A percentile compares a stretch with the other conserved stretches of the same genome.
These are phyloP conservation scores for Clitoria ternatea DNA, from an alignment of 306 rosid species.

Conservation along the genomic window DNA sequence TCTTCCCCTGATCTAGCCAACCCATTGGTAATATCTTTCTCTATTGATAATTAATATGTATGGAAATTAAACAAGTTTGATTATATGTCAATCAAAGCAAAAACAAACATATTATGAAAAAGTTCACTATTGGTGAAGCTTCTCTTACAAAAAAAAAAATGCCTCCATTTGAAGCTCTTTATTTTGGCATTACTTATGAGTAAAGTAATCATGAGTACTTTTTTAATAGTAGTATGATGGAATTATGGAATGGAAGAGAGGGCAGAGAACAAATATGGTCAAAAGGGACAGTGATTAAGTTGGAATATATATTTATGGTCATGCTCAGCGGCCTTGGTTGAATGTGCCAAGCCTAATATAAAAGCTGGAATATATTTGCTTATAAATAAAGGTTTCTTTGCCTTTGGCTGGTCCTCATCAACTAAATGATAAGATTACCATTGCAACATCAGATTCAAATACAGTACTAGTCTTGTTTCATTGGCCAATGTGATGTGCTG, in stretches of 20 bases:
- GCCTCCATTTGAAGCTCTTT: constrained; percentile 31
- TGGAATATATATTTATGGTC: constrained; percentile 29
- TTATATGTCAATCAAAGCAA: constrained; percentile 6
- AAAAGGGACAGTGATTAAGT: constrained; percentile 32
- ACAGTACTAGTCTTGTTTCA: neutral
- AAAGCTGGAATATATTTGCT: constrained; percentile 34
- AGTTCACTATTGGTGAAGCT: constrained; percentile 22
- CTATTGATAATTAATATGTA: no score
- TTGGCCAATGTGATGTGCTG: neutral
- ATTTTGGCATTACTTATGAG: constrained; percentile 24
- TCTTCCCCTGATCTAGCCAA: neutral
- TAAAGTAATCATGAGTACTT: constrained; percentile 26
- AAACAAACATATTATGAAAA: neutral
- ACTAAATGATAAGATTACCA: constrained; percentile 20
- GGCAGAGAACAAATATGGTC: constrained; percentile 22
- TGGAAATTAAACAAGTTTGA: no score
- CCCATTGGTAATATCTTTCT: neutral
- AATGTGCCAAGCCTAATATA: neutral
- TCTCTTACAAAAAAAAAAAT: constrained; percentile 24
- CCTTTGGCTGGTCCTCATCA: constrained; percentile 23
- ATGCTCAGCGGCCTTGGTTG: constrained; percentile 28
- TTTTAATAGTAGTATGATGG: constrained; percentile 28
- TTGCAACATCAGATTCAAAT: constrained; percentile 3
- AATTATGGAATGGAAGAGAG: constrained; percentile 22
- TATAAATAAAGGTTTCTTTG: constrained; percentile 10